Conservation (phyloP, 2,329 filamentous ascomycete species). For the Sporothrix brunneoviolacea region DNA sequence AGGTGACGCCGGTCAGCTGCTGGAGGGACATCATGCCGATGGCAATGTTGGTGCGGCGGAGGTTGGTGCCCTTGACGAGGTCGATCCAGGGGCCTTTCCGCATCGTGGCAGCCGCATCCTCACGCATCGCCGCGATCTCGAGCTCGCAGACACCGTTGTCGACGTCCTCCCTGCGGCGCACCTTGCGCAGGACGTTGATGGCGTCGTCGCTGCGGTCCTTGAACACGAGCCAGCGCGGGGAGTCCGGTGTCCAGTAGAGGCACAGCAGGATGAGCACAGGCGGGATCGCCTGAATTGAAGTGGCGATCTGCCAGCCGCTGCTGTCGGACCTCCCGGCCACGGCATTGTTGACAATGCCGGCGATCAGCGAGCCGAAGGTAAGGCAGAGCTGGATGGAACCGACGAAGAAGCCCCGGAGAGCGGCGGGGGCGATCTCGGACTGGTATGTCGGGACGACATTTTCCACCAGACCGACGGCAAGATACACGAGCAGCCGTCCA, state of each 20-base stretch:
- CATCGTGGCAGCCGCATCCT: not conserved
- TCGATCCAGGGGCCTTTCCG: constrained; percentile 3
- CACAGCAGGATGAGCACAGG: not conserved
- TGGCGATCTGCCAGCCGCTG: constrained; percentile 8
- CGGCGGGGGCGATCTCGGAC: constrained; percentile 58
- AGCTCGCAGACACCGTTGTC: constrained; percentile 4
- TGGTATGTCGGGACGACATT: constrained; percentile 61
- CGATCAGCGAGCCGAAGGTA: constrained; percentile 6
- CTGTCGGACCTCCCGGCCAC: not conserved
- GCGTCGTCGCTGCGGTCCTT: constrained; percentile 50
- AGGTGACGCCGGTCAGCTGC: constrained; percentile 7
- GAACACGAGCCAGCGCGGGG: constrained; percentile 42
- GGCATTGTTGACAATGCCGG: constrained; percentile 8
- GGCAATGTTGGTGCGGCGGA: constrained; percentile 10
- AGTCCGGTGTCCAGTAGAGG: constrained; percentile 31
- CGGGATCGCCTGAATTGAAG: constrained; percentile 21
- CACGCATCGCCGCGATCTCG: constrained; percentile 6
- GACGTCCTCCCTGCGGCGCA: constrained; percentile 2
- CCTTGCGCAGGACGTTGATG: constrained; percentile 44
- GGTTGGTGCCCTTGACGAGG: not conserved
- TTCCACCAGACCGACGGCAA: constrained; percentile 3
- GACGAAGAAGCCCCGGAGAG: constrained; percentile 39
- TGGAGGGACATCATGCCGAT: constrained; percentile 6
- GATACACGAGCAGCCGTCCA: constrained; percentile 2
- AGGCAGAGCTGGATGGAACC: constrained; percentile 9